A percentile compares a stretch with the other conserved stretches of the same genome.
phyloP scores from a whole-genome alignment of 164 flowering plant species.

The Taxillus chinensis region DNA sequence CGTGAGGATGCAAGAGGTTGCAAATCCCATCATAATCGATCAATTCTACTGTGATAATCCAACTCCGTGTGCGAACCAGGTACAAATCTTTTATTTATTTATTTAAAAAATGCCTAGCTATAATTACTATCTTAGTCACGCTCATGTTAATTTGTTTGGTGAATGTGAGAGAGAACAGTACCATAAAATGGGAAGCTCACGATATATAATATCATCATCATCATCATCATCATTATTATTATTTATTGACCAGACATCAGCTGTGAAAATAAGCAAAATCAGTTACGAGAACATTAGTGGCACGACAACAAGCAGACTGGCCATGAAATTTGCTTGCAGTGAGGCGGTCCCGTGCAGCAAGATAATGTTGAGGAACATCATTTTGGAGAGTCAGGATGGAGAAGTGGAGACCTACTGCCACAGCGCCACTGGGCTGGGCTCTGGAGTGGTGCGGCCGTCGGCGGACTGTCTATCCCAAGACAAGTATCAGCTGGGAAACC shows the following conservation, averaged over 20 bases:
- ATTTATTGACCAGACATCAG: constrained; percentile 46
- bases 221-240: neutral
- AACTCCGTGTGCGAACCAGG: constrained; percentile 64
- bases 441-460: constrained; percentile 61
- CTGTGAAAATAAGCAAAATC: constrained; percentile 71
- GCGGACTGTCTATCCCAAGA: constrained; percentile 51
- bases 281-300: constrained; percentile 78
- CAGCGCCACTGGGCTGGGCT: constrained; percentile 58
- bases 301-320: constrained; percentile 58
- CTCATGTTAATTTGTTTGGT: neutral
- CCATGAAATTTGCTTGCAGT: constrained; percentile 92
- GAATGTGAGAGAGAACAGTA: neutral
- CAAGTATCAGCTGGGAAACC: constrained; percentile 20
- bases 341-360: constrained; percentile 79
- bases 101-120: neutral
- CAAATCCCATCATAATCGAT: constrained; percentile 89
- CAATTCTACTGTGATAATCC: constrained; percentile 96
- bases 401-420: constrained; percentile 72
- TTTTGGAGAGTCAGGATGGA: constrained; percentile 56
- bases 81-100: constrained; percentile 5
- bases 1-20: constrained; percentile 71
- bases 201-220: neutral
- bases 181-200: neutral
- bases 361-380: constrained; percentile 58
- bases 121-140: no score